These are phyloP conservation scores for Eucalyptus sp. DNA, from an alignment of 345 rosid genomes.

Conservation along the genomic window DNA sequence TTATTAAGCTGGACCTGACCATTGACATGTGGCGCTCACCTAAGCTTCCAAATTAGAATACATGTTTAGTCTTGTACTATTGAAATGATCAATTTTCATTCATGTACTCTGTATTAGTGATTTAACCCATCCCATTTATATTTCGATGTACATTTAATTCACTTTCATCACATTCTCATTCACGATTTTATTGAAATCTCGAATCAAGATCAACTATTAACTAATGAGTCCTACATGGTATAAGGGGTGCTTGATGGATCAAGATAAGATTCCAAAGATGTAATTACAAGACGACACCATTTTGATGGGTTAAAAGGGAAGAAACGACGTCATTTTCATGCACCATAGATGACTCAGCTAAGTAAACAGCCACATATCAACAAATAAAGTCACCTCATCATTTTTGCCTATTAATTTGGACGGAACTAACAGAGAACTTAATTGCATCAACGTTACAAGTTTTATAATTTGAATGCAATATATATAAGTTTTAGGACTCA, in stretches of 20 bases:
- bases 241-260: not conserved
- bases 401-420: not conserved
- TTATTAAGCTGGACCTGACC: fast-evolving
- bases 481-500: not conserved
- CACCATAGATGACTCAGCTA: fast-evolving
- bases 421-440: not conserved
- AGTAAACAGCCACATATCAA: not conserved
- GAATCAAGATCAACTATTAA: not conserved
- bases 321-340: not conserved
- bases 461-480: not conserved
- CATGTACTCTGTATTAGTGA: not conserved
- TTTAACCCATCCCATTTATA: not conserved
- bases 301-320: not conserved
- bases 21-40: fast-evolving
- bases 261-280: not conserved
- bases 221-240: not conserved
- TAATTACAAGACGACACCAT: not conserved
- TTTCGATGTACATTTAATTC: not conserved
- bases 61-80: not conserved
- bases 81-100: not conserved
- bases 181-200: not conserved
- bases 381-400: not conserved
- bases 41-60: not conserved
- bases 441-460: not conserved
- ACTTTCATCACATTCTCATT: not conserved